Evolutionary conservation across 768 basidiomycete genomes (phyloP).

Genomic region (Mycena maculata): DNA sequence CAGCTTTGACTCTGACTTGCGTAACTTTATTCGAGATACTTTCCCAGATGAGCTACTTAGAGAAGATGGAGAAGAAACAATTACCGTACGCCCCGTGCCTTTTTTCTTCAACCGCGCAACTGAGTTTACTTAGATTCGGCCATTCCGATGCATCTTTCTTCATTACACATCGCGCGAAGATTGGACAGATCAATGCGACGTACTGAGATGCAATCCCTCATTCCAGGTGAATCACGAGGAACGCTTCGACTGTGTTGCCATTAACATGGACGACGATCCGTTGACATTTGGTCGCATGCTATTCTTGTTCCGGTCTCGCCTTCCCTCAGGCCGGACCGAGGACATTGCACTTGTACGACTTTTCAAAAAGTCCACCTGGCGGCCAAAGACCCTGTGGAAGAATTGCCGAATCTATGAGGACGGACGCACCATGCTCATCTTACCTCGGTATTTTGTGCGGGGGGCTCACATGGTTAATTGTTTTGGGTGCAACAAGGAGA

Average conservation of each 20-base stretch:
- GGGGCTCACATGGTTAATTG: slow-evolving; percentile 23
- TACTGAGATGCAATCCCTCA: slow-evolving; percentile 29
- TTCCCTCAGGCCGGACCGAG: slow-evolving; percentile 13
- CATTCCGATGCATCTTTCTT: slow-evolving; percentile 18
- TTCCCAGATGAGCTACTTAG: slow-evolving; percentile 8
- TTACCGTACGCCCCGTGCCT: background rate
- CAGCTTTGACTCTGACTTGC: slow-evolving; percentile 2
- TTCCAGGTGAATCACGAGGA: slow-evolving; percentile 24
- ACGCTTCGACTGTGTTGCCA: slow-evolving; percentile 22
- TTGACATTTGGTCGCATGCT: slow-evolving; percentile 3
- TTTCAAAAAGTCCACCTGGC: slow-evolving; percentile 10
- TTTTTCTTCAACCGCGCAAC: background rate
- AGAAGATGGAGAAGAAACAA: slow-evolving; percentile 11
- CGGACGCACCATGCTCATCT: slow-evolving; percentile 4
- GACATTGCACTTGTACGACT: slow-evolving; percentile 15
- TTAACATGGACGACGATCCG: slow-evolving; percentile 22
- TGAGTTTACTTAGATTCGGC: slow-evolving; percentile 4
- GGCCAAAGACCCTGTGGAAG: slow-evolving; percentile 12
- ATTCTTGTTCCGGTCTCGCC: slow-evolving; percentile 6
- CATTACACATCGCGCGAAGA: slow-evolving; percentile 30
- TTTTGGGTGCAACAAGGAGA: slow-evolving; percentile 3
- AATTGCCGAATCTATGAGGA: slow-evolving; percentile 23
- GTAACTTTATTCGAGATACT: background rate
- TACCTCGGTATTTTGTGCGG: slow-evolving; percentile 20
- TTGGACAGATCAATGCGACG: slow-evolving; percentile 21